Base-by-base conservation (phyloP, 352 stramenopile genomes). In the Phytophthora syringae region DNA sequence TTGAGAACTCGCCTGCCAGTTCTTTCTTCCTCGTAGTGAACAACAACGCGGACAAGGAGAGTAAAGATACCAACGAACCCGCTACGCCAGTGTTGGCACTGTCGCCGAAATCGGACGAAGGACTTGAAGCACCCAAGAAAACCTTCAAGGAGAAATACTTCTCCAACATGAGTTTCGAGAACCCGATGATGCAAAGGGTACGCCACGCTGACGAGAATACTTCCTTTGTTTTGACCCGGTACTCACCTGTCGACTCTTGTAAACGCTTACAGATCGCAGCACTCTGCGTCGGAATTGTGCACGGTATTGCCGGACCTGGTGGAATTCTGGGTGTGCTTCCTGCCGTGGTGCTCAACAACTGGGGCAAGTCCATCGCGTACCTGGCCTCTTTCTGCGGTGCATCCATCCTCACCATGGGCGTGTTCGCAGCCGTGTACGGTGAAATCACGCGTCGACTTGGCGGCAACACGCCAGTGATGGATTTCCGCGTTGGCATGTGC, bases 361-460 rank as follows among this genome's bases (percentile, higher is more conserved):
- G 51, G 54, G 36, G 52, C 36, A 70, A 78, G 36, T 97, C 87
- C 34, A 78, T 74, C 22, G 59, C 88, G 20, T 98, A 98, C 66
- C 70, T 98, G 7, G 67, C 65, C 9, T 83, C 84, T 10, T 98
- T 98, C 64, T 97, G 90, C 48, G 25, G 78, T 13, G 93, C 75
- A n/a, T 92, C 76, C 9, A 96, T 91, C 34, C 16, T 97, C 11
- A 89, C 85, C 6, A 97, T 98, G 93, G 93, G 87, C 22, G 57
- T 67, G 2, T 98, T 97, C 70, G 86, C 89, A 1, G 77, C 80
- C n/a, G 60, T 84, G 9, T 97, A 97, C 64, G 89, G 92, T 50
- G 83, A 88, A 42, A 49, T 83, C 24, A 92, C 83, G 22, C 74
- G 77, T 5, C 79, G 77, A 84, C 52, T 90, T 80, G 48, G 75